These are phyloP conservation scores for Pseudodiploospora longispora DNA, from an alignment of 2,329 filamentous ascomycete genomes.

Conservation along the genomic window DNA sequence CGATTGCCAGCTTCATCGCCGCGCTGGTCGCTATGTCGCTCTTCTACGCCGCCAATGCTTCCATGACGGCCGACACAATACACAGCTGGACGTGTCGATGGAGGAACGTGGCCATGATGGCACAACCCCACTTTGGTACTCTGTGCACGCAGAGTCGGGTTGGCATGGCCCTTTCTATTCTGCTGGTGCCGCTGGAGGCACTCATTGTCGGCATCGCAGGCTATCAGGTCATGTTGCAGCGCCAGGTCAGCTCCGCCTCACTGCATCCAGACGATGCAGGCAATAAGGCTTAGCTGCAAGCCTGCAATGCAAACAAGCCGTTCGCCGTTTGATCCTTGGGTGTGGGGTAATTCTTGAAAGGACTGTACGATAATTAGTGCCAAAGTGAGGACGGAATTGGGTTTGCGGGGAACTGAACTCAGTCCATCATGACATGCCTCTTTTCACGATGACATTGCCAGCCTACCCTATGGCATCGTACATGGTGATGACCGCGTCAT, in stretches of 20 bases:
- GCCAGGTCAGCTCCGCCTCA: slow-evolving; percentile 22
- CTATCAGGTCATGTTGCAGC: slow-evolving; percentile 37
- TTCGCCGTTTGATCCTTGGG: too few species aligned
- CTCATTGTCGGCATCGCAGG: slow-evolving; percentile 37
- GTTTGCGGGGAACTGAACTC: too few species aligned
- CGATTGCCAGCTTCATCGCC: slow-evolving; percentile 23
- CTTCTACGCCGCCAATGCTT: slow-evolving; percentile 50
- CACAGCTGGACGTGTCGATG: slow-evolving; percentile 58
- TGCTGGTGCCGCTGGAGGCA: slow-evolving; percentile 50
- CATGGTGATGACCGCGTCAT: too few species aligned
- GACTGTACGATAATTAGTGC: too few species aligned
- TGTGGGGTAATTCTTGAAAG: too few species aligned
- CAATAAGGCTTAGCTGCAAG: too few species aligned
- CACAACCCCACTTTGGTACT: slow-evolving; percentile 45
- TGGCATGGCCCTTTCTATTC: slow-evolving; percentile 44
- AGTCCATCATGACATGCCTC: too few species aligned
- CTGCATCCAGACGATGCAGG: too few species aligned
- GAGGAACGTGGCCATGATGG: slow-evolving; percentile 42
- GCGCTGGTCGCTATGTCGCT: slow-evolving; percentile 47
- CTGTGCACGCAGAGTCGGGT: slow-evolving; percentile 50
- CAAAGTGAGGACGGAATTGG: too few species aligned
- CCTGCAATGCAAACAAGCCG: too few species aligned
- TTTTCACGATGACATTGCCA: too few species aligned
- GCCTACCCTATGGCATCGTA: too few species aligned
- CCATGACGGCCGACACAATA: slow-evolving; percentile 43